phyloP scores from a whole-genome alignment of 768 basidiomycete genomes.

The Suillus cothurnatus region DNA sequence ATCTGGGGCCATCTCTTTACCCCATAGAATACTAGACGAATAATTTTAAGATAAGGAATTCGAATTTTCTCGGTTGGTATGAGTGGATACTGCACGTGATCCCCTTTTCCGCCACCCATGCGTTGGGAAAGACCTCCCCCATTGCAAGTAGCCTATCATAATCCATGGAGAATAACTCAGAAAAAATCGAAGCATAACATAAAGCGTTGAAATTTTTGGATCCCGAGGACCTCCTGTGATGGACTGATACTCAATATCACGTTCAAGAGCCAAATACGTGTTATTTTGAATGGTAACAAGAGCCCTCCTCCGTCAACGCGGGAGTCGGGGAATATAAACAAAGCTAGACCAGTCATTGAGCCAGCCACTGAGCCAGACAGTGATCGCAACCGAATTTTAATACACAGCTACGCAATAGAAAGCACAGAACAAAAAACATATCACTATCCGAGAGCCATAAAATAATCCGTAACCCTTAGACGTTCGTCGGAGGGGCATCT shows the following conservation, averaged over 20 bases:
- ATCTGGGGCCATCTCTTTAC: no score
- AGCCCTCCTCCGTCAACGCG: no score
- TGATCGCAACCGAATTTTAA: not conserved
- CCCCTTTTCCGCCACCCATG: not conserved
- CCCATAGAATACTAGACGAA: not conserved
- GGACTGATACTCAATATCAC: not conserved
- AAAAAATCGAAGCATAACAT: no score
- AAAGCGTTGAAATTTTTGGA: not conserved
- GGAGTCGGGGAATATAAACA: not conserved
- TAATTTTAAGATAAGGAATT: constrained; percentile 21
- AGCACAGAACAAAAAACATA: not conserved
- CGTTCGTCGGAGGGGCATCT: not conserved
- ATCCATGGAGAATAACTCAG: not conserved
- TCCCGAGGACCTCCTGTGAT: not conserved
- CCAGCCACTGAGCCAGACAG: not conserved
- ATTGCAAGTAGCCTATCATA: not conserved
- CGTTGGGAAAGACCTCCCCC: no score
- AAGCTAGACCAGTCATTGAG: no score
- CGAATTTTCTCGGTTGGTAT: not conserved
- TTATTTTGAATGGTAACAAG: not conserved
- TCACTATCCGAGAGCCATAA: not conserved
- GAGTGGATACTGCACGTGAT: not conserved
- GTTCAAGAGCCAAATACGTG: not conserved
- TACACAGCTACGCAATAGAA: not conserved
- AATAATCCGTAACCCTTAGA: not conserved